Base-by-base conservation (phyloP, 2,329 filamentous ascomycete species). In the Penicillium vulpinum region DNA sequence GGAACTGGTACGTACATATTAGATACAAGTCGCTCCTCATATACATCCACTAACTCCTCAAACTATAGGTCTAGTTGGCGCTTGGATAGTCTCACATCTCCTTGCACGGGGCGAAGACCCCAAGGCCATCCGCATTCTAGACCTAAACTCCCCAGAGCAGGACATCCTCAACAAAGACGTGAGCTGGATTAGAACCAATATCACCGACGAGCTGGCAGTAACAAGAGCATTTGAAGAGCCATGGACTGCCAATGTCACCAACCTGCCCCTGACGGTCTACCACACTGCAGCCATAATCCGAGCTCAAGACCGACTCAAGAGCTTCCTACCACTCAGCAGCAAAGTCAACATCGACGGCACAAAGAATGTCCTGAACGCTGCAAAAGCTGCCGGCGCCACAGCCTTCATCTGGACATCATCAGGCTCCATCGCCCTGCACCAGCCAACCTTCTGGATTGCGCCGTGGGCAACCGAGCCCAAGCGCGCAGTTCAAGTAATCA, bases 281-380 rank as follows among this genome's bases (percentile, higher is more conserved):
- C 83, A 85, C 70, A 84, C 80, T 0, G 83, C 82, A 2, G 83
- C 83, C 1, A 74, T 78, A 5, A 84, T 85, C 56, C 73, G 81
- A 11, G 77, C 81, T 0, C 76, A 74, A 16, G 82, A 85, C 54
- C 78, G 83, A 7, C 74, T 76, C 48, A 64, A 67, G 44, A 68
- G 74, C 31, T 72, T 80, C 31, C 82, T 84, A 59, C 67, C 73
- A 24, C 76, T 78, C 26, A 76, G 76, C 52, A 74, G 74, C 47
- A 69, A 73, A 18, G 80, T 84, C 52, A 86, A 85, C 58, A 74
- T 83, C 24, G 67, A 64, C 9, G 83, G 83, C 9, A 81, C 81
- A 2, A 69, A 70, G 18, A 79, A 83, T 60, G 75, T 83, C 0
- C 65, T 85, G 6, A 68, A 73, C 9, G 80, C 80, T 0, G 79